These are phyloP conservation scores for Trichoderma arundinaceum DNA, from an alignment of 2,329 filamentous ascomycete species.

Conservation along the genomic window DNA sequence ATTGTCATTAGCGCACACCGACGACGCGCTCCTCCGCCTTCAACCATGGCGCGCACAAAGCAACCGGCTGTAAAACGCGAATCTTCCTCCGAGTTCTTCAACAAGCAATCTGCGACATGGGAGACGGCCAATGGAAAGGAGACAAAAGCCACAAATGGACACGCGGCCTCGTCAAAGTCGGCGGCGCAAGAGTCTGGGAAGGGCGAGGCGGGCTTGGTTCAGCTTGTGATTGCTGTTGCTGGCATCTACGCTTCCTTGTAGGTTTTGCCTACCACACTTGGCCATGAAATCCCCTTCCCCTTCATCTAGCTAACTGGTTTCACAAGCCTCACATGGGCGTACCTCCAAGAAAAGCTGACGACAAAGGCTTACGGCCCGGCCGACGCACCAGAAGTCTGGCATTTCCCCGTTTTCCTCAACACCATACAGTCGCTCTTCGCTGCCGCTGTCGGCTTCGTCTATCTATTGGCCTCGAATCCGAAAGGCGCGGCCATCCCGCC, in stretches of 20 bases:
- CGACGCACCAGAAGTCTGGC: constrained; percentile 76
- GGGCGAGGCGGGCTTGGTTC: constrained; percentile 67
- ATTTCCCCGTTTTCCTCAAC: constrained; percentile 93
- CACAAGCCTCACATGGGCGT: constrained; percentile 83
- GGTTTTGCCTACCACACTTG: constrained; percentile 37
- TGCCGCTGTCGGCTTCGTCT: constrained; percentile 78
- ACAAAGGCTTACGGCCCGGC: constrained; percentile 81
- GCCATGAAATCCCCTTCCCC: background rate
- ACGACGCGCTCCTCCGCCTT: constrained; percentile 11
- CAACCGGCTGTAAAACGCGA: constrained; percentile 70
- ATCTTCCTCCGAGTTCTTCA: constrained; percentile 69
- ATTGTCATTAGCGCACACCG: background rate
- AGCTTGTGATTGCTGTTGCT: constrained; percentile 84
- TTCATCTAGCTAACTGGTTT: background rate
- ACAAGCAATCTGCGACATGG: constrained; percentile 52
- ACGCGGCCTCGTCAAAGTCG: constrained; percentile 38
- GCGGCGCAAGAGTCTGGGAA: constrained; percentile 42
- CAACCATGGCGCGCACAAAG: constrained; percentile 72
- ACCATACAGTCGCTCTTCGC: constrained; percentile 93
- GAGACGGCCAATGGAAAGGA: constrained; percentile 43
- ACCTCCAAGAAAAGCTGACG: constrained; percentile 96
- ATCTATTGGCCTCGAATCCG: constrained; percentile 72
- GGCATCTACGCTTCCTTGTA: constrained; percentile 98
- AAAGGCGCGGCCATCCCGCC: constrained; percentile 53
- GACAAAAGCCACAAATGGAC: constrained; percentile 36